Evolutionary conservation across 208 protist species (phyloP).

Genomic region (Trypanosoma boissoni): DNA sequence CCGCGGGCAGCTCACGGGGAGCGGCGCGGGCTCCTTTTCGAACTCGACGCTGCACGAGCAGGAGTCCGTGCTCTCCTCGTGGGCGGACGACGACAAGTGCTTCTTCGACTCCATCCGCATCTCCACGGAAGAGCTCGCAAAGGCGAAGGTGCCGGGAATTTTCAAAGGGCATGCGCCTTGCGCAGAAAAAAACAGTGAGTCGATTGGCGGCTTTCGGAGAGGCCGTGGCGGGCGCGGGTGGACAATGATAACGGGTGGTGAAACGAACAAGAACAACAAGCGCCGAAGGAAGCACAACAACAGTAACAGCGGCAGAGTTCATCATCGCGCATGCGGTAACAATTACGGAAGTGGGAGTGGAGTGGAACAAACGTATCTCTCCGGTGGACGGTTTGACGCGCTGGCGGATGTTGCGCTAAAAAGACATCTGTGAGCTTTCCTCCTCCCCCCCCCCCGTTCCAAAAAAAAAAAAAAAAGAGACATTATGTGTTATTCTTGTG

Average conservation of each 20-base stretch:
- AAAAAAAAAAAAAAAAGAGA: not conserved
- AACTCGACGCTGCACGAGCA: conserved; percentile 39
- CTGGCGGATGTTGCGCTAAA: not conserved
- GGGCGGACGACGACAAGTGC: conserved; percentile 51
- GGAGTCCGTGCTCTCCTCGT: conserved; percentile 32
- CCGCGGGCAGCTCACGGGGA: not conserved
- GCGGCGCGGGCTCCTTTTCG: conserved; percentile 25
- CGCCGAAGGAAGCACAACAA: not conserved
- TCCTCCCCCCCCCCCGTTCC: not conserved
- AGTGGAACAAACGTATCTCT: conserved; percentile 5
- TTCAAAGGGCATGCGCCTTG: too few species aligned
- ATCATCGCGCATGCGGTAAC: too few species aligned
- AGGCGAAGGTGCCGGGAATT: too few species aligned
- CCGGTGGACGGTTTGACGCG: conserved; percentile 34
- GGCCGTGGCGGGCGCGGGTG: not conserved
- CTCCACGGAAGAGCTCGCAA: not conserved
- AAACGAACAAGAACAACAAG: not conserved
- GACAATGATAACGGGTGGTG: not conserved
- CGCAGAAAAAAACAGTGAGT: too few species aligned
- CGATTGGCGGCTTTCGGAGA: too few species aligned
- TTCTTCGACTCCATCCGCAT: conserved; percentile 39
- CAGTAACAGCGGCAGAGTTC: not conserved
- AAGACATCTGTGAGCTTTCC: not conserved
- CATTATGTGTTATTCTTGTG: not conserved
- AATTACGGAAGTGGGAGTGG: not conserved